Conservation (phyloP, 2,329 filamentous ascomycete genomes). For the Colletotrichum lindemuthianum region DNA sequence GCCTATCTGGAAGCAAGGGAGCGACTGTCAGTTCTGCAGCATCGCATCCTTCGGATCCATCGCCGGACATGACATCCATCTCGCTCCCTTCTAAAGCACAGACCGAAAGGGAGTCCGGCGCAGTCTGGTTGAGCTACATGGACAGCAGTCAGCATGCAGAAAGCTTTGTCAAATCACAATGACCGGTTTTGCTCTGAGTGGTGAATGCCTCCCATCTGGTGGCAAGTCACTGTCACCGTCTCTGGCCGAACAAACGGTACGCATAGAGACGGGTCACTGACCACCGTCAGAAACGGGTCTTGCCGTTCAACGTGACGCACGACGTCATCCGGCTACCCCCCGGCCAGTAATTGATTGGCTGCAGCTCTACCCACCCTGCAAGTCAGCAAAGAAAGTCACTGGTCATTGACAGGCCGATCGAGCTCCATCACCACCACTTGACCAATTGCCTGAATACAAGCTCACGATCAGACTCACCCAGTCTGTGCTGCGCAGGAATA, state of each 20-base stretch:
- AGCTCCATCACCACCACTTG: slow-evolving; percentile 21
- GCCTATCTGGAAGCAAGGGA: background rate
- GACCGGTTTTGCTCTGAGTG: too few relatives aligned
- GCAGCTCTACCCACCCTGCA: slow-evolving; percentile 4
- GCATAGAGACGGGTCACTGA: background rate
- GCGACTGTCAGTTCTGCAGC: slow-evolving; percentile 5
- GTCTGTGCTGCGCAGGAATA: slow-evolving; percentile 27
- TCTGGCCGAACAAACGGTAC: too few relatives aligned
- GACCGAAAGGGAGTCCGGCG: background rate
- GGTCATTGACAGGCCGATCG: slow-evolving; percentile 5
- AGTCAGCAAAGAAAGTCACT: background rate
- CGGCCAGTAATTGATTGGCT: background rate
- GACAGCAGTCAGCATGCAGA: too few relatives aligned
- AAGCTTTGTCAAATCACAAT: too few relatives aligned
- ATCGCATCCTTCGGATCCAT: slow-evolving; percentile 8
- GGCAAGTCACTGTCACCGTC: too few relatives aligned
- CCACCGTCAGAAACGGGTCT: background rate
- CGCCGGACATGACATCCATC: slow-evolving; percentile 1
- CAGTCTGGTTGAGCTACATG: background rate
- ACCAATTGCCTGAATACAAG: background rate
- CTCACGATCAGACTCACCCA: slow-evolving; percentile 30
- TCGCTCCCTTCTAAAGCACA: slow-evolving; percentile 1
- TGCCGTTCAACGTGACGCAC: slow-evolving; percentile 1
- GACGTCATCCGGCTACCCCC: slow-evolving; percentile 23
- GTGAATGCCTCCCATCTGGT: too few relatives aligned